Evolutionary conservation across 1,139 yeast genomes (phyloP), one percentile per base, ranked within the genome.

Genomic region (Geotrichum macrosporum): DNA sequence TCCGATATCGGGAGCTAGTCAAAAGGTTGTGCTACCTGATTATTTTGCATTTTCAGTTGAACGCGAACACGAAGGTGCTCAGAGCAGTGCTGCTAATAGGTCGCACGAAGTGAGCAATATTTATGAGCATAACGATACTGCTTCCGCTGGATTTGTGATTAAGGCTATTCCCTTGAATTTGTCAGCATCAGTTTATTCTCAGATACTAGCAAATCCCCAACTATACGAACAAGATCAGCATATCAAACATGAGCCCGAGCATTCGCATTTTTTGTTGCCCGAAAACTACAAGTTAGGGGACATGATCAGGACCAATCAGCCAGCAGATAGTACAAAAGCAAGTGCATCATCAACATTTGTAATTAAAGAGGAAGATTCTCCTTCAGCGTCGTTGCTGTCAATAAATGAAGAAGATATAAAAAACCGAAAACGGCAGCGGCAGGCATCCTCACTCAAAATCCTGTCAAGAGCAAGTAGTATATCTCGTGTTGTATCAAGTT

Each of bases 391-490:
- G 9, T 8, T 24, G 10, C 27, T 10, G 27, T 8, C 27, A 8
- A 24, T 24, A 6, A 24, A 24, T 6, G 10, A 24, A 24, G 27
- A 24, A 24, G 27, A 24, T 24, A n/a, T 10, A 24, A 24, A 24
- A 10, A 6, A 6, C 6, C 27, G 27, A 24, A 8, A 10, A 24
- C 10, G 27, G 10, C 27, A 24, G 27, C 6, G 27, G 27, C 6
- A 24, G 6, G 6, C 27, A 8, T 24, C 18, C 18, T 16, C 36
- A 13, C 2, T 15, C 9, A 12, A 24, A 16, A 19, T 19, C 4
- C 8, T 10, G 6, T 15, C 22, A 16, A 5, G 36, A 33, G 36
- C 36, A 33, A 33, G 36, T 24, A 33, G 36, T 16, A 20, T 33
- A 21, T 33, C 36, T 9, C 16, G 36, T 20, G 19, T 24, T 18